phyloP scores from a whole-genome alignment of 345 rosid species.

The Rubroshorea leprosula region DNA sequence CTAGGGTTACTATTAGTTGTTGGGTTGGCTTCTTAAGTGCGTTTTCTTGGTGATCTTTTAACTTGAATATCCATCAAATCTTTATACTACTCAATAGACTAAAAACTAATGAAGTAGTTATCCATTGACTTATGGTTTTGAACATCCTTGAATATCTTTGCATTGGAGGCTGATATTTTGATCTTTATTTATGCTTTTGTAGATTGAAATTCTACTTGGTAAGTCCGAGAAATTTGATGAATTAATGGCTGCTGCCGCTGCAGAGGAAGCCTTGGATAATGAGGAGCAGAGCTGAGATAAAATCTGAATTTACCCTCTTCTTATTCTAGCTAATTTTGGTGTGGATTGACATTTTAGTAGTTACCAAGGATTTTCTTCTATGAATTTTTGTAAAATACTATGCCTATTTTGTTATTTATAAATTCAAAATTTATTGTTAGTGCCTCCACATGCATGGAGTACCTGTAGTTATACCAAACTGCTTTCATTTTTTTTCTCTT shows the following conservation, averaged over 20 bases:
- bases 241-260: conserved; percentile 64
- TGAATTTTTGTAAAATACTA: conserved; percentile 24
- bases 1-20: neutral
- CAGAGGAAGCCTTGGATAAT: conserved; percentile 40
- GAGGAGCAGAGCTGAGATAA: conserved; percentile 47
- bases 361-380: conserved; percentile 7
- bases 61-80: neutral
- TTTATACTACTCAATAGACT: neutral
- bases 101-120: neutral
- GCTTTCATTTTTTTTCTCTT: too few species aligned
- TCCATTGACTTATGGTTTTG: too few species aligned
- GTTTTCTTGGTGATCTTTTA: neutral
- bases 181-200: conserved; percentile 1
- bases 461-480: too few species aligned
- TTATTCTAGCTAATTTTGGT: neutral
- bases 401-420: neutral
- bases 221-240: conserved; percentile 70
- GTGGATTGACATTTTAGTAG: conserved; percentile 8
- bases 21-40: neutral
- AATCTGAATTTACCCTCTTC: conserved; percentile 5
- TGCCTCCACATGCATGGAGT: neutral
- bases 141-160: neutral
- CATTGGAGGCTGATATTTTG: conserved; percentile 2
- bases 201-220: conserved; percentile 62
- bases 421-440: conserved; percentile 22